A percentile compares a stretch with the other conserved stretches of the same genome.
phyloP scores from a whole-genome alignment of 176 grass and related monocot genomes.

The Musa beccarii region DNA sequence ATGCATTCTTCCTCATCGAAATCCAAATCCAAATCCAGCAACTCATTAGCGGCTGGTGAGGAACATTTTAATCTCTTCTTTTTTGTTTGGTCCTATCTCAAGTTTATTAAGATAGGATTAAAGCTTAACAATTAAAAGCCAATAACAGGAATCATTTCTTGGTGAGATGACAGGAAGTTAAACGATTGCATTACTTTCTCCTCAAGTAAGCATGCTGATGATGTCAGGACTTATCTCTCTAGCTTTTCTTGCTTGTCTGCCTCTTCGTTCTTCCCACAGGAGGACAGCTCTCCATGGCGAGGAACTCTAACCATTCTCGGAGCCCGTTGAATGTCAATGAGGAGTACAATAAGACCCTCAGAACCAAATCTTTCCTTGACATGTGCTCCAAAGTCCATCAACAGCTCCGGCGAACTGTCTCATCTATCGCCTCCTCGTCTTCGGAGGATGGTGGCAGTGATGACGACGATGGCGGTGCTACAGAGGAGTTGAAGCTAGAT shows the following conservation, averaged over 20 bases:
- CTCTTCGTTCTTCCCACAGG: background rate
- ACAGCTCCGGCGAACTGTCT: constrained; percentile 5
- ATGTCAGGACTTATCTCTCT: background rate
- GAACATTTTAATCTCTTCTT: background rate
- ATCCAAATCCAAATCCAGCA: background rate
- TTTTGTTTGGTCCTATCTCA: too few species aligned
- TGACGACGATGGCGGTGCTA: too few species aligned
- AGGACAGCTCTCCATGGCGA: background rate
- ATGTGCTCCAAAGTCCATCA: constrained; percentile 70
- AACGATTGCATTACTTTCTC: background rate
- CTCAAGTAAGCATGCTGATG: background rate
- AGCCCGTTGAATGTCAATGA: constrained; percentile 40
- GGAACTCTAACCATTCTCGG: background rate
- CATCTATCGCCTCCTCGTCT: background rate
- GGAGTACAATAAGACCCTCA: constrained; percentile 65
- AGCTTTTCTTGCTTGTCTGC: background rate
- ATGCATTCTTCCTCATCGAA: background rate
- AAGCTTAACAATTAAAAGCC: too few species aligned
- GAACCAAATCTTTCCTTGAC: constrained; percentile 68
- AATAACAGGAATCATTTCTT: too few species aligned
- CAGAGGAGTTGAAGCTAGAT: background rate
- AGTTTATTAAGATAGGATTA: too few species aligned
- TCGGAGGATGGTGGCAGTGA: too few species aligned
- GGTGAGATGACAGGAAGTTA: background rate
- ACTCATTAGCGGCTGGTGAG: background rate